These are phyloP conservation scores for Eucalyptus lansdowneana DNA, from an alignment of 345 rosid genomes.

Conservation along the genomic window DNA sequence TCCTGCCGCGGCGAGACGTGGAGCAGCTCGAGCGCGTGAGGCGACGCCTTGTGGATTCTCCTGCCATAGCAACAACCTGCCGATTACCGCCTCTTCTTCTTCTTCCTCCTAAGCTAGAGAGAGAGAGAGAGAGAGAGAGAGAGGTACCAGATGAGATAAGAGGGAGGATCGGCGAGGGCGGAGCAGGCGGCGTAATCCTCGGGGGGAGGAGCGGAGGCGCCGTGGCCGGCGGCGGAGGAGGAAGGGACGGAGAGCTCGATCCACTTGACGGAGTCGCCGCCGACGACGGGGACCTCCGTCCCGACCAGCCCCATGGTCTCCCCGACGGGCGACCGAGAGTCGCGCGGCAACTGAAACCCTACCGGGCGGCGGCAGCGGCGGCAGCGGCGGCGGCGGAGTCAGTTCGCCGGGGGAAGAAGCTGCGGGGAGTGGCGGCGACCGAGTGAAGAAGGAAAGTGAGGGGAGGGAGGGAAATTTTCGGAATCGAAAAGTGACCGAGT, in stretches of 20 bases:
- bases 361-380: not conserved
- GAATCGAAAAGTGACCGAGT: not conserved
- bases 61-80: conserved; percentile 1
- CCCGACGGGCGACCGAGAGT: not conserved
- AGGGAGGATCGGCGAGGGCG: conserved; percentile 24
- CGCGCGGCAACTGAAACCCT: not conserved
- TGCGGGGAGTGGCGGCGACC: not conserved
- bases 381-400: not conserved
- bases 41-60: conserved; percentile 37
- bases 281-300: conserved; percentile 58
- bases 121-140: not conserved
- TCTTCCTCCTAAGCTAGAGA: not conserved
- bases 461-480: not conserved
- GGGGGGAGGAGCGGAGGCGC: conserved; percentile 18
- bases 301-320: conserved; percentile 21
- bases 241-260: conserved; percentile 37
- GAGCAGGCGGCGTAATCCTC: conserved; percentile 48
- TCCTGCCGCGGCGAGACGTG: conserved; percentile 38
- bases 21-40: conserved; percentile 48
- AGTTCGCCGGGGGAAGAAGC: not conserved
- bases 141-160: conserved; percentile 32
- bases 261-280: conserved; percentile 63
- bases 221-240: not conserved
- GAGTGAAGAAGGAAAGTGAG: not conserved
- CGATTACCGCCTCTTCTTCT: not conserved